These are phyloP conservation scores for Globisporangium yorkense DNA, from an alignment of 352 stramenopile species.

Conservation along the genomic window DNA sequence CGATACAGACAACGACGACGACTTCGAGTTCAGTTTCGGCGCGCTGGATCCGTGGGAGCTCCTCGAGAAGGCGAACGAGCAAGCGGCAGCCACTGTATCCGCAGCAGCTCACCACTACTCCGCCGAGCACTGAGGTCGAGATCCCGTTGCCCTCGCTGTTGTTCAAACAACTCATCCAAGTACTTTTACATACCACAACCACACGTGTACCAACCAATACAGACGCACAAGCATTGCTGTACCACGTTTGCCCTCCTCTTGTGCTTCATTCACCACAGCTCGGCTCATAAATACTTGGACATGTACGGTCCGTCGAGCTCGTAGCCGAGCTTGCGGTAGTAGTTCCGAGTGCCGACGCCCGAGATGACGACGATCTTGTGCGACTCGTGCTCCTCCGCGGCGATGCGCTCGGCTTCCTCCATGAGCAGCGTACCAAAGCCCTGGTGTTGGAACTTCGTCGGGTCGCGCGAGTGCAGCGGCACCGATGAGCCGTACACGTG, in stretches of 20 bases:
- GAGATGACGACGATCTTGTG: constrained; percentile 96
- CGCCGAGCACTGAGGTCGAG: constrained; percentile 1
- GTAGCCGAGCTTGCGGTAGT: constrained; percentile 97
- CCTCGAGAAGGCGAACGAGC: constrained; percentile 9
- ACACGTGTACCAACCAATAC: background rate
- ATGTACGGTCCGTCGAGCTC: constrained; percentile 96
- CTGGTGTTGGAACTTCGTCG: constrained; percentile 96
- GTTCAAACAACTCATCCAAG: too few relatives aligned
- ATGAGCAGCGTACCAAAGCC: constrained; percentile 96
- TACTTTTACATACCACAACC: too few relatives aligned
- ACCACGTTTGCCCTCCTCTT: background rate
- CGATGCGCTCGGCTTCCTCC: constrained; percentile 96
- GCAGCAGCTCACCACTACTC: background rate
- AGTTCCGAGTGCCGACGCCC: constrained; percentile 94
- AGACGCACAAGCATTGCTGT: background rate
- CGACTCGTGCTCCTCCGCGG: constrained; percentile 92
- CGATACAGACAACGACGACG: constrained; percentile 5
- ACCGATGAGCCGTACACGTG: constrained; percentile 98
- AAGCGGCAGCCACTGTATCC: background rate
- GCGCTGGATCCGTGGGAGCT: constrained; percentile 9
- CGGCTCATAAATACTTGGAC: constrained; percentile 83
- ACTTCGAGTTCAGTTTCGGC: constrained; percentile 5
- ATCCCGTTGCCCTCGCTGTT: too few relatives aligned
- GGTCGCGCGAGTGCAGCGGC: constrained; percentile 90
- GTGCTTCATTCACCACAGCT: background rate